Percentiles rank a stretch among this genome's conserved stretches.
phyloP scores from a whole-genome alignment of 176 grass and related monocot species.

The Carex cristatella region DNA sequence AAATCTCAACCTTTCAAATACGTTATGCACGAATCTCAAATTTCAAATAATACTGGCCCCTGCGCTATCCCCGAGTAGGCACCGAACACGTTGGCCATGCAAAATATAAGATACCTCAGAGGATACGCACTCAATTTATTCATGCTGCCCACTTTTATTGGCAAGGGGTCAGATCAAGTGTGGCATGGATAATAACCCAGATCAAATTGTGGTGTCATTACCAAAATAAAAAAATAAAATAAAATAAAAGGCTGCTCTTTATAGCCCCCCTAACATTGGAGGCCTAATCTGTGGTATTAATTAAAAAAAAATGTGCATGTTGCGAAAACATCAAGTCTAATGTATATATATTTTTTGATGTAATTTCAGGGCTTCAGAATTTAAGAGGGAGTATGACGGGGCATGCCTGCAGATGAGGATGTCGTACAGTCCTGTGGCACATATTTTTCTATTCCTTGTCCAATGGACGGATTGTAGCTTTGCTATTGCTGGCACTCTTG shows the following conservation, averaged over 20 bases:
- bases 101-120: too few species aligned
- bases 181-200: background rate
- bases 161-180: background rate
- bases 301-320: background rate
- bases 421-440: constrained; percentile 56
- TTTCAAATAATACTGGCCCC: too few species aligned
- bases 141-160: background rate
- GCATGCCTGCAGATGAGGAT: constrained; percentile 86
- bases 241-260: background rate
- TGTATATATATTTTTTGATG: too few species aligned
- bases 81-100: too few species aligned
- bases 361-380: constrained; percentile 62
- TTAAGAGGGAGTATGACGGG: constrained; percentile 59
- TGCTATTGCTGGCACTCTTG: constrained; percentile 58
- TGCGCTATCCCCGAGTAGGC: too few species aligned
- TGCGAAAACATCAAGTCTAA: background rate
- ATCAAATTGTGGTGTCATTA: background rate
- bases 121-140: background rate
- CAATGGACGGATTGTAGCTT: constrained; percentile 79
- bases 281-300: background rate
- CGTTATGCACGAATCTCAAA: too few species aligned
- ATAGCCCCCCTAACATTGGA: background rate
- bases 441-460: constrained; percentile 76
- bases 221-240: background rate
- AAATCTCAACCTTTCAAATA: too few species aligned